Evolutionary conservation across 352 stramenopile species (phyloP).

Genomic region (Phytophthora kernoviae): DNA sequence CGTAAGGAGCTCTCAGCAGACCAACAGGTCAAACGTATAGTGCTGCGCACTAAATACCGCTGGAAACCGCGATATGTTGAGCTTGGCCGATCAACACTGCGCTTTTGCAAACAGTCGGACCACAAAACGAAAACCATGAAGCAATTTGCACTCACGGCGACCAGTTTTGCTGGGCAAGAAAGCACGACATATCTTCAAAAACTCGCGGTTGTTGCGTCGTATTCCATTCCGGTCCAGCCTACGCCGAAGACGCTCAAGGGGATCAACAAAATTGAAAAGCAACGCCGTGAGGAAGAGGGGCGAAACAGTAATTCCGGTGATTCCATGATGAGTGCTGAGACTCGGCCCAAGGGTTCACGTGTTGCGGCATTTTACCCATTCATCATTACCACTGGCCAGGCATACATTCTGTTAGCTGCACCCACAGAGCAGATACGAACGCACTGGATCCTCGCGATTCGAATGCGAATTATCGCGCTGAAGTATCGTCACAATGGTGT

Average conservation of each 20-base stretch:
- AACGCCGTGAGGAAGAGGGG: conserved; percentile 33
- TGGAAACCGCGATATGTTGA: conserved; percentile 65
- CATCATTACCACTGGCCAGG: conserved; percentile 57
- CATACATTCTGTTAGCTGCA: conserved; percentile 55
- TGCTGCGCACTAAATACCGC: conserved; percentile 71
- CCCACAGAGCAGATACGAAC: conserved; percentile 50
- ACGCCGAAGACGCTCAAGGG: conserved; percentile 35
- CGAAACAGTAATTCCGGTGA: conserved; percentile 17
- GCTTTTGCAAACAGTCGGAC: conserved; percentile 52
- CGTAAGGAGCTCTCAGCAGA: conserved; percentile 52
- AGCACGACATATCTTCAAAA: conserved; percentile 56
- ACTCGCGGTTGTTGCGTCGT: conserved; percentile 39
- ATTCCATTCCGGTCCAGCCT: conserved; percentile 43
- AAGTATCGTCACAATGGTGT: conserved; percentile 60
- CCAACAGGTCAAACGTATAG: conserved; percentile 57
- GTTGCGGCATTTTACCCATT: conserved; percentile 53
- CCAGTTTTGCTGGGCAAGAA: conserved; percentile 65
- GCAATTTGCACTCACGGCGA: conserved; percentile 64
- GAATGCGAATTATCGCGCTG: conserved; percentile 65
- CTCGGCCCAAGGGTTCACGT: conserved; percentile 17
- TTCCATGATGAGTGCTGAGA: conserved; percentile 10
- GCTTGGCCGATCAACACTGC: conserved; percentile 57
- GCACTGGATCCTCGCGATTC: conserved; percentile 69
- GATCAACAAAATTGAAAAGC: conserved; percentile 35
- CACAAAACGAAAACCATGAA: conserved; percentile 63